Base-by-base conservation (phyloP, 164 flowering plant genomes). In the Umbellularia californica region DNA sequence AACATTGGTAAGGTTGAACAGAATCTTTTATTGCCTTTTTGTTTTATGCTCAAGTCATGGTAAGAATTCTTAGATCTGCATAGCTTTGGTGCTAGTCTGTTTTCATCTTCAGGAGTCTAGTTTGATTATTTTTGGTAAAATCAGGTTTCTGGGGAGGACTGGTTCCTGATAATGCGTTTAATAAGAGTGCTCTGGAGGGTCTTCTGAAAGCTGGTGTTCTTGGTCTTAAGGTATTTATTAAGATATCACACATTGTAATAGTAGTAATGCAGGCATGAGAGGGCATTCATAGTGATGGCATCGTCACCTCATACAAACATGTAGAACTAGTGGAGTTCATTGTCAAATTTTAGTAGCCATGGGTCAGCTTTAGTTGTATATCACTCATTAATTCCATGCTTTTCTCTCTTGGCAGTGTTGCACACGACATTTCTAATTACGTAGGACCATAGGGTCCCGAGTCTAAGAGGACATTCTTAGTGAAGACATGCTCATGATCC, bases 81-180 rank as follows among this genome's bases (percentile, higher is more conserved):
- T 14, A 55, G 11, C 20, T 55, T 55, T 55, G 20, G 5, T 55
- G 20, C 17, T 55, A 55, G 20, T 55, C 20, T 41, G 68, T 24
- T 65, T 74, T 22, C 30, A 70, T 50, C 72, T 24, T 70, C 23
- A 28, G 23, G 15, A 2, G 62, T 11, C 20, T 23, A 70, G 35
- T 50, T 5, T 33, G 27, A 27, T 19, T 17, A 13, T 65, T 69
- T 72, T 70, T 76, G 50, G 30, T 70, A 12, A 55, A 10, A 67
- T 67, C 87, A 96, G 99, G 99, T 79, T 96, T 96, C 69, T 96
- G 98, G 99, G 99, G 99, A 78, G 99, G 99, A 70, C 86, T 96
- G 58, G 97, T 92, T 74, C 99, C 99, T 68, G 98, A 92, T 47
- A 96, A 96, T 88, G 98, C 99, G 71, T 84, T 87, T 73, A 91